Base-by-base conservation (phyloP, 1,284 basidiomycete genomes). In the Exobasidium cylindrosporum region DNA sequence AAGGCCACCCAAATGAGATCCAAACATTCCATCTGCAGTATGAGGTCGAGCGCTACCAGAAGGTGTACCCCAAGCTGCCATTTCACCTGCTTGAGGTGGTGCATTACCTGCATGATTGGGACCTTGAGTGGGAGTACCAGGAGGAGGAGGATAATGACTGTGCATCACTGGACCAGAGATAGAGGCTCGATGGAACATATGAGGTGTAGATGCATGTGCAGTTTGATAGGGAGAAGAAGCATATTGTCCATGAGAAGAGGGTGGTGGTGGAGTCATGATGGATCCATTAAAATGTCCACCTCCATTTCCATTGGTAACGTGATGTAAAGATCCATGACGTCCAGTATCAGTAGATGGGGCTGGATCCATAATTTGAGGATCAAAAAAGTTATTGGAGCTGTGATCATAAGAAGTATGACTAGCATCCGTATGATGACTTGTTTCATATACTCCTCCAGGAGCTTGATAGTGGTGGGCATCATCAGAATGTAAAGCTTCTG, bases 21-120 rank as follows among this genome's bases (percentile, higher is more conserved):
- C 72, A 44, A 74, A 76, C 64, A 76, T 57, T 35, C 72, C 73
- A 47, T 76, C 73, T 13, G 73, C 73, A 3, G 73, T 76, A 65
- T 76, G 73, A 1, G 73, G 73, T n/a, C 73, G 57, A 17, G 73
- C 68, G 1, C 58, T 61, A 2, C 72, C 73, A 14, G 66, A 61
- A 14, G 73, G 62, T n/a, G 68, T 67, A 35, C 64, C 66, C 73
- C 73, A 74, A 0, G 69, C 72, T 6, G 72, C 68, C 23, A 74
- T 47, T 4, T 64, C 69, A 31, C 68, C 70, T 2, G 73, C 61
- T 26, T 62, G 63, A 0, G 70, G 70, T 17, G 70, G 70, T 23
- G 69, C 70, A 59, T 61, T 4, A 64, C 14, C 28, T n/a, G 17
- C 14, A 2, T 21, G 58, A 45, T 62, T 59, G 30, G 61, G 59